Base-by-base conservation (phyloP, 768 basidiomycete genomes). In the Crassisporium funariophilum region DNA sequence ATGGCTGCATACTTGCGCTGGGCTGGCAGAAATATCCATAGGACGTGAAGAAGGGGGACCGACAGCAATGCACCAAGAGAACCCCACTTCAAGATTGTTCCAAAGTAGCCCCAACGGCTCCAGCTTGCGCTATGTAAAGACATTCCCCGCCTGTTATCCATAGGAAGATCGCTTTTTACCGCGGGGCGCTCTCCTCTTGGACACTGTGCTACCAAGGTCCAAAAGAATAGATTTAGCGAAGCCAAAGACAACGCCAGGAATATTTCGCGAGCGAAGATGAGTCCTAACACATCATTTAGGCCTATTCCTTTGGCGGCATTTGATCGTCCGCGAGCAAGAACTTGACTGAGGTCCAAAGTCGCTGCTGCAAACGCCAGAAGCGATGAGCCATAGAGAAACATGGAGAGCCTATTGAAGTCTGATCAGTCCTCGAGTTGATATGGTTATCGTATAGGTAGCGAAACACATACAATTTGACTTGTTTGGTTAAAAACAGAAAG, bases 191-290 rank as follows among this genome's bases (percentile, higher is more conserved):
- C 79, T 49, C 65, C 72, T 24, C 61, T 62, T n/a, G 86, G 83
- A 39, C 82, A 74, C 47, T 73, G 72, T 12, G 79, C 75, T 33
- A 84, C 82, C 49, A 83, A 78, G 29, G 66, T 66, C 88, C 88
- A 91, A 51, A 82, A 82, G 57, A 82, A 88, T 12, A 89, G 58
- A 57, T 81, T 81, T 27, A 83, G 75, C 34, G 80, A 66, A 4
- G 82, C 82, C 34, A 77, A 60, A 8, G 86, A 78, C 16, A 87
- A 54, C 9, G 81, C 70, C 48, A 83, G 71, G 39, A 76, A 67
- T 21, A 83, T 66, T 60, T 89, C 88, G 27, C 86, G 80, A 4
- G 77, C 64, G 41, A 69, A 72, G 23, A 78, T 64, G 27, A 82
- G 68, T 11, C 66, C 72, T 6, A 59, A 50, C 31, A 73, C 62